Evolutionary conservation across 2,329 filamentous ascomycete species (phyloP).

Genomic region (Gyromitra esculenta): DNA sequence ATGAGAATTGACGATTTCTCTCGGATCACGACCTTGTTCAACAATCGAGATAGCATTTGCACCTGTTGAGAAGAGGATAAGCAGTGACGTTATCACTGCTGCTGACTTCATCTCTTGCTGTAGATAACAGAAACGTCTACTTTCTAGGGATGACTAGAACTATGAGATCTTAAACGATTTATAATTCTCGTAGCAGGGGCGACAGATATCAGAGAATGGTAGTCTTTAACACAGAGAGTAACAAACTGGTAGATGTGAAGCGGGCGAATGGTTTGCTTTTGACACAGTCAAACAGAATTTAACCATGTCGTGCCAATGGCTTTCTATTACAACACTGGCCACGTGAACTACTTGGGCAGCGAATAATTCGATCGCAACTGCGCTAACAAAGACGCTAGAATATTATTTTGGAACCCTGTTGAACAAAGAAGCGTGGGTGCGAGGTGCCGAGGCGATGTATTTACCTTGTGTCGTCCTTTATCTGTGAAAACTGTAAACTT

Average conservation of each 20-base stretch:
- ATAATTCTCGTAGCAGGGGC: not conserved
- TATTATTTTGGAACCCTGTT: not conserved
- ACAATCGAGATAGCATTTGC: not conserved
- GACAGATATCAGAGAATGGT: not conserved
- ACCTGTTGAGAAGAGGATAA: conserved; percentile 1
- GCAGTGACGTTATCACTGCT: conserved; percentile 1
- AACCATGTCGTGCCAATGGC: not conserved
- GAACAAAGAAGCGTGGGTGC: not conserved
- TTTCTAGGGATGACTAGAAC: not conserved
- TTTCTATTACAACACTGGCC: not conserved
- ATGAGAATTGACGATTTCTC: not conserved
- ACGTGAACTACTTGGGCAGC: not conserved
- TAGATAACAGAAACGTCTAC: not conserved
- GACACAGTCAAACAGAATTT: not conserved
- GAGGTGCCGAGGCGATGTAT: not conserved
- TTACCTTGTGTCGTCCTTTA: not conserved
- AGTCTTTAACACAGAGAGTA: not conserved
- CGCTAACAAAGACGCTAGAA: not conserved
- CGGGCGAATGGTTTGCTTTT: not conserved
- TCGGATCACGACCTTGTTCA: not conserved
- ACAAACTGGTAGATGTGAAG: not conserved
- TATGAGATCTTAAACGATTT: not conserved
- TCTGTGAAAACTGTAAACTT: not conserved
- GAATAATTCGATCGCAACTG: not conserved
- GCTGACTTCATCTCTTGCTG: conserved; percentile 7